phyloP scores from a whole-genome alignment of 176 grass and related monocot species.

The Otatea glauca region DNA sequence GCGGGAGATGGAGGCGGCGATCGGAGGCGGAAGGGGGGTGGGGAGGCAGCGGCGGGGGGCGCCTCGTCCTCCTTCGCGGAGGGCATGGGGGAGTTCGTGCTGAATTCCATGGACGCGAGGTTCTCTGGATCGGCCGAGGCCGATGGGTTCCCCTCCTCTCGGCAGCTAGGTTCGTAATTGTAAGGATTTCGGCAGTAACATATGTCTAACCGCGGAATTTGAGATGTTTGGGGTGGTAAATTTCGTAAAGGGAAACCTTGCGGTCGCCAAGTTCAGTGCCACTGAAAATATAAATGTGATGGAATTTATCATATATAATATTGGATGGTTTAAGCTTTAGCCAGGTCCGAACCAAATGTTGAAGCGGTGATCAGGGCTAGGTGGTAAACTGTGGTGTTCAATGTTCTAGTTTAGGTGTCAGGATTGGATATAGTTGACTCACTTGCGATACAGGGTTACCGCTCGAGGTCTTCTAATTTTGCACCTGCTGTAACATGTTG shows the following conservation, averaged over 20 bases:
- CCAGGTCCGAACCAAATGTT: background rate
- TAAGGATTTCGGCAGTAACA: background rate
- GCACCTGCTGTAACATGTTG: background rate
- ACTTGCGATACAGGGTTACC: background rate
- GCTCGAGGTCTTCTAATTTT: background rate
- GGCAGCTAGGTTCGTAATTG: conserved; percentile 40
- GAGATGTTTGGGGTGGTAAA: background rate
- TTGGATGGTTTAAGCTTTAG: conserved; percentile 5
- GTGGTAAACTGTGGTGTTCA: background rate
- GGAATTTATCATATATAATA: background rate
- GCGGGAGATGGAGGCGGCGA: conserved; percentile 36
- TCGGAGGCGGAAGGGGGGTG: conserved; percentile 40
- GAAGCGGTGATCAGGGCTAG: background rate
- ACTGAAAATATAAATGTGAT: background rate
- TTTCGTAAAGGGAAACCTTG: conserved; percentile 26
- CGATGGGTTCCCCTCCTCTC: conserved; percentile 37
- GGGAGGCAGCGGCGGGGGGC: background rate
- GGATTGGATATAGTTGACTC: background rate
- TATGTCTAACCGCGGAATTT: background rate
- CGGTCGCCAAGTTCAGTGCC: background rate
- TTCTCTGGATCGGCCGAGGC: conserved; percentile 59
- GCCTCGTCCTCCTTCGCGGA: conserved; percentile 52
- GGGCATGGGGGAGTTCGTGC: conserved; percentile 59
- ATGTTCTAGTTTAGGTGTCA: background rate
- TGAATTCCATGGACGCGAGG: conserved; percentile 63